Evolutionary conservation across 1,139 yeast genomes (phyloP).

Genomic region (Taiozyma sp.): DNA sequence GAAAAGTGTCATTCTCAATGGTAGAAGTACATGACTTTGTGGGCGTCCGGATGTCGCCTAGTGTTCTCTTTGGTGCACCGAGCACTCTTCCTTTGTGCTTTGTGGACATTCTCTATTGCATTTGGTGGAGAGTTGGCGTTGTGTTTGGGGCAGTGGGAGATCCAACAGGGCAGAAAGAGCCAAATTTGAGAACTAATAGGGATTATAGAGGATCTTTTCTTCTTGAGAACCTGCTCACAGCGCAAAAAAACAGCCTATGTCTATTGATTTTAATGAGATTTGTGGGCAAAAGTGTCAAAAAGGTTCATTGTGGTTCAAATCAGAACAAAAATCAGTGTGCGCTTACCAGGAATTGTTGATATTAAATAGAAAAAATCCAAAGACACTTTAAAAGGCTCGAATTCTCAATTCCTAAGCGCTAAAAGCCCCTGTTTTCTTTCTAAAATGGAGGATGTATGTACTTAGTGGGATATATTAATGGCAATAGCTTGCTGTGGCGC

Average conservation of each 20-base stretch:
- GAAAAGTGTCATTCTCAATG: neutral
- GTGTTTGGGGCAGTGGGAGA: neutral
- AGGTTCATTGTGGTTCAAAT: neutral
- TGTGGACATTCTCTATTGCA: conserved; percentile 5
- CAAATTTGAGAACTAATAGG: neutral
- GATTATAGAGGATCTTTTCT: no score
- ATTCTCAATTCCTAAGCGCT: neutral
- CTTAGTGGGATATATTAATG: no score
- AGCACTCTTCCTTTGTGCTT: conserved; percentile 9
- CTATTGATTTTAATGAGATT: neutral
- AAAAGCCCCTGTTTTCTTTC: neutral
- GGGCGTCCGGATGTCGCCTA: neutral
- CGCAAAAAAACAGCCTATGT: neutral
- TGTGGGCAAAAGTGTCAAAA: neutral
- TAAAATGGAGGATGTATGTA: neutral
- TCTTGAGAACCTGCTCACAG: no score
- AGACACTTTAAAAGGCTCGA: neutral
- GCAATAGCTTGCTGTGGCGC: neutral
- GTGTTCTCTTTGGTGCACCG: conserved; percentile 2
- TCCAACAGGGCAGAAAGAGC: neutral
- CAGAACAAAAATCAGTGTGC: neutral
- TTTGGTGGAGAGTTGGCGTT: neutral
- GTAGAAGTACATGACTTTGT: neutral
- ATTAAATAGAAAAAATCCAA: neutral
- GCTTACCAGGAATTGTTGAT: neutral